These are phyloP conservation scores for Parietaria judaica DNA, from an alignment of 306 rosid species.

Conservation along the genomic window DNA sequence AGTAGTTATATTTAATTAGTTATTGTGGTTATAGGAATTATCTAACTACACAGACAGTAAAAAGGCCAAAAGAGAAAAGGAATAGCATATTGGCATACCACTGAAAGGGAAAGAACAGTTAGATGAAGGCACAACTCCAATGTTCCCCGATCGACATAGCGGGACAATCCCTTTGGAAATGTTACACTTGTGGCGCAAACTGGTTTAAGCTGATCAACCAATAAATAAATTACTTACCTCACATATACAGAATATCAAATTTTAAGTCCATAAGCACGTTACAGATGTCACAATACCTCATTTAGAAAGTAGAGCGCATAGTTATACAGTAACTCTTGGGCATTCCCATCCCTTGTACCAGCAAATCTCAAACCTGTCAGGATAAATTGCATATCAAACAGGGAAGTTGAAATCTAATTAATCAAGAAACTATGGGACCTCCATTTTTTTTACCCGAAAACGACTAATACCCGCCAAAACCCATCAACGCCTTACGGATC, in stretches of 20 bases:
- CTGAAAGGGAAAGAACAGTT: constrained; percentile 76
- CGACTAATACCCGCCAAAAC: too few species aligned
- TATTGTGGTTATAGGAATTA: too few species aligned
- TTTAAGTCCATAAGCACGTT: constrained; percentile 17
- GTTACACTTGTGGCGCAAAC: constrained; percentile 51
- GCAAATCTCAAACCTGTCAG: constrained; percentile 79
- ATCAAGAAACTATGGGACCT: background rate
- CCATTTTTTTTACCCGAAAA: background rate
- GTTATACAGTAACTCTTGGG: constrained; percentile 75
- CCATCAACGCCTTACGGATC: background rate
- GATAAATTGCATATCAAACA: constrained; percentile 8
- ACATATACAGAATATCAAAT: constrained; percentile 9
- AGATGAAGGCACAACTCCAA: constrained; percentile 93
- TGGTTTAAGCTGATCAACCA: constrained; percentile 62
- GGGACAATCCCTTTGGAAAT: constrained; percentile 82
- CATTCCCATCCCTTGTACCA: constrained; percentile 78
- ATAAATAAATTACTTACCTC: constrained; percentile 10
- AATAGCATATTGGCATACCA: constrained; percentile 42
- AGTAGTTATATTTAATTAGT: too few species aligned
- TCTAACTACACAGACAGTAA: background rate
- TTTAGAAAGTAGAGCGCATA: constrained; percentile 76
- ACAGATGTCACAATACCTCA: constrained; percentile 46
- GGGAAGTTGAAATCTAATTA: constrained; percentile 5
- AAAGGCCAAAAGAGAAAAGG: constrained; percentile 3
- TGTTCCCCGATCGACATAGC: constrained; percentile 79